Evolutionary conservation across 2,329 filamentous ascomycete genomes (phyloP), one percentile per base, ranked within the genome.

Genomic region (Penicillium sp.): DNA sequence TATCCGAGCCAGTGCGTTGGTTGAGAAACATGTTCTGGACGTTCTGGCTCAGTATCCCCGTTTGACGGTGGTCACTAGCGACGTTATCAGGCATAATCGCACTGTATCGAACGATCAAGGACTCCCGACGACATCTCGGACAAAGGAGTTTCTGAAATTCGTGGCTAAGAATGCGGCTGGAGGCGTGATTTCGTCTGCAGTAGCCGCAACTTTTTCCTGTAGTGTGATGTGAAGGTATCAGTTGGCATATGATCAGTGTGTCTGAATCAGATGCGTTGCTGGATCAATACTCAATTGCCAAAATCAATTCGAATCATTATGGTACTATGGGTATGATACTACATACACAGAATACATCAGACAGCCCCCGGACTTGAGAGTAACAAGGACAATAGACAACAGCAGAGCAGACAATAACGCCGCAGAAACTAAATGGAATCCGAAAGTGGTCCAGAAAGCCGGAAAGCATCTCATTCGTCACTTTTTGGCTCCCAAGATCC

Each of bases 161-260:
- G 44, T 56, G 11, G 27, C 37, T 14, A 56, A 46, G 19, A 43
- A 56, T 41, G 54, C 51, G 35, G 54, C 47, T 16, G 47, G 54
- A 18, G 54, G 54, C 16, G 27, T 52, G 6, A 52, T 56, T 44
- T 56, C 47, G 36, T 51, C 54, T 5, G 54, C 54, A 2, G 50
- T 56, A 22, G 54, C 54, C 7, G 54, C 54, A 14, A 56, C 54
- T 3, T 52, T 56, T 16, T 56, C 54, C 4, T 56, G 54, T 18
- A 52, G 39, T 6, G 54, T 56, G 47, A 56, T 56, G 54, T 56
- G 44, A 56, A 22, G 19, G 7, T n/a, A 27, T 13, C 16, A 19
- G 18, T 35, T 22, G 2, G 3, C 10, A 36, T 19, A 2, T 2
- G 7, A 22, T 6, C 16, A 11, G 18, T 35, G 46, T 3, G 31